Percentiles rank a stretch among this genome's conserved stretches.
These are phyloP conservation scores for Casaregolazyma lundiana DNA, from an alignment of 1,139 yeast species.

Conservation along the genomic window DNA sequence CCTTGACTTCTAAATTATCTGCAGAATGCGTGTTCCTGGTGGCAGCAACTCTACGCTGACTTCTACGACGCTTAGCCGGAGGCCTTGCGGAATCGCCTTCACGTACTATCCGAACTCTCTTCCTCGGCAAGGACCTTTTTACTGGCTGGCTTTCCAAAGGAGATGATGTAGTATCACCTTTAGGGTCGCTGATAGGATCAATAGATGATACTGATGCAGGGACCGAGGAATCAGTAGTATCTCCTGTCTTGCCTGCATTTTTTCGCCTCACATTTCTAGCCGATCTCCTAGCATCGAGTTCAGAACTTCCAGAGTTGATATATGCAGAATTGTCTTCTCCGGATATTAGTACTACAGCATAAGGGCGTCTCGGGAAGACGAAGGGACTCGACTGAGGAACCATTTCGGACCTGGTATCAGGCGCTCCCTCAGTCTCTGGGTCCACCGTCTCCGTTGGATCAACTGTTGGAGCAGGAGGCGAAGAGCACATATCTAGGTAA, in stretches of 20 bases:
- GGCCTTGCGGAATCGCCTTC: neutral
- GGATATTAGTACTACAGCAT: neutral
- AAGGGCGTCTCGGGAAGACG: neutral
- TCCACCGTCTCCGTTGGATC: neutral
- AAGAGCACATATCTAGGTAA: neutral
- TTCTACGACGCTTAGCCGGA: neutral
- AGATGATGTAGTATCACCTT: neutral
- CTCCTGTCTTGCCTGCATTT: neutral
- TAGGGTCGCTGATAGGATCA: neutral
- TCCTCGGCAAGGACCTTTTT: neutral
- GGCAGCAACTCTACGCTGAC: too few species aligned
- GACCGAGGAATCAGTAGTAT: neutral
- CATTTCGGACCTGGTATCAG: neutral
- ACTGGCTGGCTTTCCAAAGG: neutral
- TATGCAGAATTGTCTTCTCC: neutral
- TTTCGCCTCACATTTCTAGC: neutral
- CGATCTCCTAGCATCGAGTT: neutral
- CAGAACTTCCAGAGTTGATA: neutral
- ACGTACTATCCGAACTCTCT: too few species aligned
- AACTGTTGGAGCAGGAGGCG: slow-evolving; percentile 4
- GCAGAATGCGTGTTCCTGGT: too few species aligned
- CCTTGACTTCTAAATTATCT: too few species aligned
- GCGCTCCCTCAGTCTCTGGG: neutral
- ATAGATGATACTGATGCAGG: neutral
- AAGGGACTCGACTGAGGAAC: neutral